Percentiles rank a stretch among this genome's conserved stretches.
These are phyloP conservation scores for Petunia secreta DNA, from an alignment of 257 asterid genomes.

Conservation along the genomic window DNA sequence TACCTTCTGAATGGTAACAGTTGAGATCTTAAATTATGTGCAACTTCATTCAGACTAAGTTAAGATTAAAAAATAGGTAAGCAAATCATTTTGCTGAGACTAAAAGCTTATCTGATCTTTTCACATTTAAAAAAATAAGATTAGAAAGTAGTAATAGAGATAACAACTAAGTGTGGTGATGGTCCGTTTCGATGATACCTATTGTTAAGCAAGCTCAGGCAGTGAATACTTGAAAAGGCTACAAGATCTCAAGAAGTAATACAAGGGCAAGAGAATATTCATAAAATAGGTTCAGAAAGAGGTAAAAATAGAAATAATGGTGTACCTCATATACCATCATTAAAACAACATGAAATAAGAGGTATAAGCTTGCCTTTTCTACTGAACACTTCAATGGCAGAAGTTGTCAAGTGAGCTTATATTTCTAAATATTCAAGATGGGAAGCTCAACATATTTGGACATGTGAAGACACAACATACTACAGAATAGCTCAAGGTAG, in stretches of 20 bases:
- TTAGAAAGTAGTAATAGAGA: not conserved
- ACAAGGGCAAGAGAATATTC: not conserved
- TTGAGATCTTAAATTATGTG: too few relatives aligned
- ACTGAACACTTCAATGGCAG: not conserved
- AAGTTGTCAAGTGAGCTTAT: not conserved
- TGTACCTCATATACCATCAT: not conserved
- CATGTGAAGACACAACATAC: not conserved
- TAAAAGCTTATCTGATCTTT: too few relatives aligned
- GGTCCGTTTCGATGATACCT: not conserved
- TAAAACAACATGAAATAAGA: not conserved
- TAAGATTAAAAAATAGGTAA: too few relatives aligned
- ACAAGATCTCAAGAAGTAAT: constrained; percentile 3
- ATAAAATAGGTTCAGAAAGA: not conserved
- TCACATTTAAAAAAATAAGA: constrained; percentile 9
- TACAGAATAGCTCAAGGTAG: constrained; percentile 9
- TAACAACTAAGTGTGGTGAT: not conserved
- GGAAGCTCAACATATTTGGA: not conserved
- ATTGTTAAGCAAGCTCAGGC: not conserved
- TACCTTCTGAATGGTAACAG: too few relatives aligned
- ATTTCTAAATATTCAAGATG: not conserved
- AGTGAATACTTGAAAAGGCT: not conserved
- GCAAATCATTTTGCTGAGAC: too few relatives aligned
- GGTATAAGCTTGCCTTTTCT: not conserved
- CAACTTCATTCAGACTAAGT: too few relatives aligned
- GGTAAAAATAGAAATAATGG: not conserved